Conservation (phyloP, 306 rosid genomes). For the Glycine soja region DNA sequence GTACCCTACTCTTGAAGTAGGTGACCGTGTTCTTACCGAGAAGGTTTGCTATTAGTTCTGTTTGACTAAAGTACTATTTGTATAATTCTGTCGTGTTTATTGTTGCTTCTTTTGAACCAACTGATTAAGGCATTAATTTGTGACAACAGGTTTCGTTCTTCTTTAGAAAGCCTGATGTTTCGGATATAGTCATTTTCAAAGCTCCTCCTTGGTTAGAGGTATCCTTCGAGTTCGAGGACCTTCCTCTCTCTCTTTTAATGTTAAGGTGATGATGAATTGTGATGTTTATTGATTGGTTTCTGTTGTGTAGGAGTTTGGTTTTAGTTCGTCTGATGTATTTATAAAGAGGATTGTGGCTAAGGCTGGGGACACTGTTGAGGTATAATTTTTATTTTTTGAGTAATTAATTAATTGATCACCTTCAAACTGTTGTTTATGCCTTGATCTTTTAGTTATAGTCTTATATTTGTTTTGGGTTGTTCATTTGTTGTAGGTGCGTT, state of each 20-base stretch:
- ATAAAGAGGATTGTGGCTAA: constrained; percentile 91
- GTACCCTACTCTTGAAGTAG: constrained; percentile 89
- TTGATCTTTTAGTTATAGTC: constrained; percentile 17
- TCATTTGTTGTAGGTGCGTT: constrained; percentile 60
- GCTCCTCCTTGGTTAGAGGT: constrained; percentile 87
- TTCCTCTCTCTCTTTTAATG: background rate
- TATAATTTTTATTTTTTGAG: constrained; percentile 41
- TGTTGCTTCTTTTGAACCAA: background rate
- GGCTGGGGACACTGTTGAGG: constrained; percentile 92
- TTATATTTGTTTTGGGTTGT: constrained; percentile 2
- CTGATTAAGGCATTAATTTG: constrained; percentile 37
- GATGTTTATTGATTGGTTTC: constrained; percentile 17
- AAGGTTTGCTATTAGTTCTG: constrained; percentile 66
- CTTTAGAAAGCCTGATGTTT: constrained; percentile 87
- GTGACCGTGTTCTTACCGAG: constrained; percentile 92
- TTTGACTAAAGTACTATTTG: background rate
- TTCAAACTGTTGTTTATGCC: background rate
- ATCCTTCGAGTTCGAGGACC: background rate
- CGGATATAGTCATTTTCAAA: constrained; percentile 91
- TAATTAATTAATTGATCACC: too few relatives aligned
- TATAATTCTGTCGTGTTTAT: too few relatives aligned
- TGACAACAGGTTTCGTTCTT: constrained; percentile 76
- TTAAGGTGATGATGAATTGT: too few relatives aligned
- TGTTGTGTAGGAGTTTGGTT: constrained; percentile 70
- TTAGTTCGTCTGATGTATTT: constrained; percentile 70